Evolutionary conservation across 2,329 filamentous ascomycete species (phyloP), one percentile per base, ranked within the genome.

Genomic region (Alternaria panax): DNA sequence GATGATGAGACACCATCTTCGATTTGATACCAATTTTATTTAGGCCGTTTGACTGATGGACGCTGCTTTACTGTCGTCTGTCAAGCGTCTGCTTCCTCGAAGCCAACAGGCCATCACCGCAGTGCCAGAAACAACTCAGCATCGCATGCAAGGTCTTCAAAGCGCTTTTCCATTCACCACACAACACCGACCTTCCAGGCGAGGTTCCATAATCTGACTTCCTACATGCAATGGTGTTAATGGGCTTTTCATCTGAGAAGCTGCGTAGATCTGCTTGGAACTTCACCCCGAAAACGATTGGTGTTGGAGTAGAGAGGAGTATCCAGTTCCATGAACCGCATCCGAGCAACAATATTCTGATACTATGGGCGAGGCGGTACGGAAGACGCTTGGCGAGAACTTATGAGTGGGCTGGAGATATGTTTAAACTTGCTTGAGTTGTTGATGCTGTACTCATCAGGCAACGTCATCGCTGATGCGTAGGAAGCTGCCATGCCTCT

Each of bases 191-290:
- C 71, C 78, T 0, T 5, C 81, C 82, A 0, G 83, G 82, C 4
- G 85, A 87, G 66, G 64, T 88, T 0, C 45, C 80, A 0, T 88
- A 85, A 85, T 73, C 65, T 6, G 85, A 87, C 53, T 85, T 87
- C 60, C 65, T 87, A 6, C 80, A 83, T 55, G 84, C 85, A 0
- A 83, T 88, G 81, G 63, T 65, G 0, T 76, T 76, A 0, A 78
- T 79, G 0, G 86, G 86, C 0, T 87, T 89, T 55, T 62, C 68
- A 0, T 79, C 80, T 0, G 76, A 86, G 71, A 88, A 89, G 72
- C 77, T 88, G 0, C 86, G 88, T 62, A 86, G 86, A 0, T 87
- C 84, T 2, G 83, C 83, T 0, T 89, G 87, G 87, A 83, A 86
- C 14, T 88, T 89, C 60, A 78, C 76, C 20, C 83, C 83, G 2